phyloP scores from a whole-genome alignment of 176 grass and related monocot genomes.

The Oryza glumipatula region DNA sequence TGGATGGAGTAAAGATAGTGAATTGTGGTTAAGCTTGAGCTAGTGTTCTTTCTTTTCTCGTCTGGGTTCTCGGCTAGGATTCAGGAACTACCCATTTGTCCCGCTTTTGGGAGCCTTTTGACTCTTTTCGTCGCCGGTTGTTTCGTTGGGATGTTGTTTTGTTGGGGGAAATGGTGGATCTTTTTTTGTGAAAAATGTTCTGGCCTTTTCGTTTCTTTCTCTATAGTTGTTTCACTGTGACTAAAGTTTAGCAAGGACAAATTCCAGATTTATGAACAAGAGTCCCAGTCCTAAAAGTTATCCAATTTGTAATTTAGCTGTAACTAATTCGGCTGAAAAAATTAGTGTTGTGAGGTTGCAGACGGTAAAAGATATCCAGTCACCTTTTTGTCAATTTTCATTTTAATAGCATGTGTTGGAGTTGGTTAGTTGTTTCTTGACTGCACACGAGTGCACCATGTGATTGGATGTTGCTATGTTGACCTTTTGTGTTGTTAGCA shows the following conservation, averaged over 20 bases:
- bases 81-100: neutral
- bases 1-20: neutral
- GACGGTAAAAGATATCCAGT: neutral
- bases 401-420: no score
- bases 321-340: neutral
- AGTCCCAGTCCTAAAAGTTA: neutral
- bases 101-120: neutral
- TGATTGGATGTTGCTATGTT: conserved; percentile 3
- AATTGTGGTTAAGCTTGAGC: neutral
- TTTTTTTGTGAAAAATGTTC: neutral
- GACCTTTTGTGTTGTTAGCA: neutral
- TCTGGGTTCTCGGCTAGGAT: neutral
- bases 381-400: neutral
- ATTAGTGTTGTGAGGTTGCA: neutral
- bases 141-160: neutral
- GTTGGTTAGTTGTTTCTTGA: neutral
- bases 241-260: neutral
- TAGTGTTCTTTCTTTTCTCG: neutral
- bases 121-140: neutral
- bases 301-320: neutral
- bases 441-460: neutral
- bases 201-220: neutral
- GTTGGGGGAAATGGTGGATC: neutral
- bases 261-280: neutral
- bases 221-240: neutral